These are phyloP conservation scores for Aspergillus cristatus DNA, from an alignment of 495 filamentous ascomycete species.

Conservation along the genomic window DNA sequence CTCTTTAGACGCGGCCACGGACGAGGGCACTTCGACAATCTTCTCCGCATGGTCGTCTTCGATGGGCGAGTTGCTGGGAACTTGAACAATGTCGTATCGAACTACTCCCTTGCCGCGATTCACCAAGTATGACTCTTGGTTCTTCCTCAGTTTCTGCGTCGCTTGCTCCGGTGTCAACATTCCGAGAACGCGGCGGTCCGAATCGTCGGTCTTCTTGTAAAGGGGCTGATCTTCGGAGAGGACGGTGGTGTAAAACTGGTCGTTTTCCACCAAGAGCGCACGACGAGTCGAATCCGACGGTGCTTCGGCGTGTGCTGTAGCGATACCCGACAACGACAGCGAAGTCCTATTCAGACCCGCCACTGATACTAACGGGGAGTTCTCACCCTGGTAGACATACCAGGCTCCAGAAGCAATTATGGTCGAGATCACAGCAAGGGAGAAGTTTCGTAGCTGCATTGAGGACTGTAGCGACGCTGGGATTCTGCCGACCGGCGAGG, in stretches of 20 bases:
- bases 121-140: constrained; percentile 85
- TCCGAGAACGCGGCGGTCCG: constrained; percentile 73
- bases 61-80: constrained; percentile 94
- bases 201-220: constrained; percentile 73
- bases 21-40: constrained; percentile 77
- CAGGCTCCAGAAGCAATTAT: constrained; percentile 57
- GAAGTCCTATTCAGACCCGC: constrained; percentile 16
- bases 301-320: constrained; percentile 26
- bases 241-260: constrained; percentile 73
- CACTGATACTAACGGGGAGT: constrained; percentile 12
- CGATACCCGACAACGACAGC: constrained; percentile 13
- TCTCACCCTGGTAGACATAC: constrained; percentile 49
- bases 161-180: constrained; percentile 97
- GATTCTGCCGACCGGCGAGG: constrained; percentile 28
- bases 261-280: constrained; percentile 66
- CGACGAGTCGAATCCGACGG: constrained; percentile 26
- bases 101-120: constrained; percentile 85
- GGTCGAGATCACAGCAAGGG: constrained; percentile 49
- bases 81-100: constrained; percentile 90
- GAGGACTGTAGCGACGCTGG: constrained; percentile 40
- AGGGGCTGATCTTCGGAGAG: constrained; percentile 75
- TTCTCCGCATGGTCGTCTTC: constrained; percentile 98
- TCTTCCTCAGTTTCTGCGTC: constrained; percentile 75
- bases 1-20: constrained; percentile 40
- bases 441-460: constrained; percentile 58